phyloP scores from a whole-genome alignment of 106 monocot species.

The Dactylorhiza incarnata region DNA sequence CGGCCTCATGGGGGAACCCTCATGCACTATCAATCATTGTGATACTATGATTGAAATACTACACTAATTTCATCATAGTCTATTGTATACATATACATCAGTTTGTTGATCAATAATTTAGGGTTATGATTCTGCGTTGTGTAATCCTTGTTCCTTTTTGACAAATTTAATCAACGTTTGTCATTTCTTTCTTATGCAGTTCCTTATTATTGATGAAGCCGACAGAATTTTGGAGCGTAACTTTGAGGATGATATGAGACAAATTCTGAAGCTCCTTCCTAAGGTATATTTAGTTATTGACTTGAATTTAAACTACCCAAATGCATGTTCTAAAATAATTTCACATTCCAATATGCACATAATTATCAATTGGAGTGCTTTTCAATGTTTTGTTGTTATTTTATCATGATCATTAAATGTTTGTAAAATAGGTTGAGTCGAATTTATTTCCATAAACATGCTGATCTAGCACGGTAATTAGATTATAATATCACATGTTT shows the following conservation, averaged over 20 bases:
- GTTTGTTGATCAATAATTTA: not conserved
- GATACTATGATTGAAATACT: not conserved
- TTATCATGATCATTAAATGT: not conserved
- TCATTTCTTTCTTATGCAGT: constrained; percentile 30
- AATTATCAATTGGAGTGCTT: not conserved
- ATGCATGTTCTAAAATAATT: not conserved
- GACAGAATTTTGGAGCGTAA: constrained; percentile 81
- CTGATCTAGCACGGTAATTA: not conserved
- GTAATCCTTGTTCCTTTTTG: not conserved
- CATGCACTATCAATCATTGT: too few species aligned
- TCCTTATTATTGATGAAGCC: constrained; percentile 94
- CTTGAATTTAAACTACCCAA: not conserved
- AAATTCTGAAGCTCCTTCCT: constrained; percentile 81
- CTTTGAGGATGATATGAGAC: constrained; percentile 94
- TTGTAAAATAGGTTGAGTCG: not conserved
- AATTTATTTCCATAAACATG: not conserved
- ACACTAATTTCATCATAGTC: not conserved
- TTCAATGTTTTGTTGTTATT: not conserved
- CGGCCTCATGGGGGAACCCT: too few species aligned
- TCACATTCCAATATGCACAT: not conserved
- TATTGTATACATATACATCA: not conserved
- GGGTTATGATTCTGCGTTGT: not conserved
- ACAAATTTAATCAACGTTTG: not conserved
- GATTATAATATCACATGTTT: not conserved
- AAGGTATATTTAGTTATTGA: constrained; percentile 27